Evolutionary conservation across 2,329 filamentous ascomycete genomes (phyloP), one percentile per base, ranked within the genome.

Genomic region (Scortechinia acanthostroma): DNA sequence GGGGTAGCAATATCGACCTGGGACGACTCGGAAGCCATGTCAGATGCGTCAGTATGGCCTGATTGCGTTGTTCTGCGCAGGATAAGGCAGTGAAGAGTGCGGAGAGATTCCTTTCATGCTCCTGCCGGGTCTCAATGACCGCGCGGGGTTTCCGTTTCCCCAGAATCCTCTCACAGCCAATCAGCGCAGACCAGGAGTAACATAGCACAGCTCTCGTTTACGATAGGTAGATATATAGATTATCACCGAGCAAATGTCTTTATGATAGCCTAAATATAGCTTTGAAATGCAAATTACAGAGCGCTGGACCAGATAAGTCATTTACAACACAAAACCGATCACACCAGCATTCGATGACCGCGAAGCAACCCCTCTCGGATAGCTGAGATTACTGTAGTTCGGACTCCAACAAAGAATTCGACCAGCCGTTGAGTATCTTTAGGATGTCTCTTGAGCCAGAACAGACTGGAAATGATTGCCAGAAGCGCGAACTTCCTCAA

Each of bases 21-120:
- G 35, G 60, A 56, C 21, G 59, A 59, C 47, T 60, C 61, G 28
- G 61, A 62, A 49, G 55, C 51, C 62, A 63, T 64, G 14, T 22
- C 33, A 3, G 19, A 4, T 13, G 47, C 17, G 22, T 10, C 10
- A 10, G n/a, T 30, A 30, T 10, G 25, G 25, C 25, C 10, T 30
- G n/a, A n/a, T n/a, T n/a, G 25, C 10, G 25, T 30, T 10, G 25
- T 30, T 30, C n/a, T 30, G 25, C 10, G 25, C 10, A 30, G n/a
- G 25, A 30, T 40, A 6, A 40, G 35, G 6, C n/a, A n/a, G n/a
- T n/a, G n/a, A n/a, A 17, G 17, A 40, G 35, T 40, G 35, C 35
- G 35, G 35, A 40, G 35, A 40, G 10, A 40, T 40, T 40, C 35
- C 35, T 40, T 17, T 13, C 35, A 19, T 13, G 17, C 10, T 6